Evolutionary conservation across 2,329 filamentous ascomycete genomes (phyloP).

Genomic region (Epichloe baconii): DNA sequence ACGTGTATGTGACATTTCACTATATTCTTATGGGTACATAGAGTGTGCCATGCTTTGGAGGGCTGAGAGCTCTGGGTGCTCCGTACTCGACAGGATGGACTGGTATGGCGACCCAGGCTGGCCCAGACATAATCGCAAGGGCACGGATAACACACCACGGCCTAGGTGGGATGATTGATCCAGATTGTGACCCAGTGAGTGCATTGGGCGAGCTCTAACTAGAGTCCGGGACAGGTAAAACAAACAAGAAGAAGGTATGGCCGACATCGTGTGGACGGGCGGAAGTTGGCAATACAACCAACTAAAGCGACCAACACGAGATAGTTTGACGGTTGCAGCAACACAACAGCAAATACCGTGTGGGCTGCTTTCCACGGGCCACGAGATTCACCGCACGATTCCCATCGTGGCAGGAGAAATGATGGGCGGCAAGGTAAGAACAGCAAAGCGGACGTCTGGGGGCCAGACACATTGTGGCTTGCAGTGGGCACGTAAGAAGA

Average conservation of each 20-base stretch:
- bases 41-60: not conserved
- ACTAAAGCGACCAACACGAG: not conserved
- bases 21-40: not conserved
- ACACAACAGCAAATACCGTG: not conserved
- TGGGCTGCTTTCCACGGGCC: not conserved
- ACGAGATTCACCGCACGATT: not conserved
- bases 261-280: not conserved
- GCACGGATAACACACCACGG: conserved; percentile 3
- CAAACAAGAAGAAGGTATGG: not conserved
- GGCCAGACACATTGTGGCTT: conserved; percentile 1
- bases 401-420: not conserved
- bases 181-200: conserved; percentile 2
- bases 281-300: not conserved
- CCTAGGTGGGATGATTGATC: conserved; percentile 4
- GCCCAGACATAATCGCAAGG: conserved; percentile 2
- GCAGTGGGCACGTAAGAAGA: not conserved
- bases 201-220: conserved; percentile 1
- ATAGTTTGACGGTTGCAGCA: not conserved
- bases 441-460: not conserved
- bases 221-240: not conserved
- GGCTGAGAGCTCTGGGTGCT: not conserved
- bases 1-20: not conserved
- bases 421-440: not conserved
- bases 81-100: not conserved
- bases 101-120: not conserved